Evolutionary conservation across 2,329 filamentous ascomycete species (phyloP), one percentile per base, ranked within the genome.

Genomic region (Sordariomycetes sp.): DNA sequence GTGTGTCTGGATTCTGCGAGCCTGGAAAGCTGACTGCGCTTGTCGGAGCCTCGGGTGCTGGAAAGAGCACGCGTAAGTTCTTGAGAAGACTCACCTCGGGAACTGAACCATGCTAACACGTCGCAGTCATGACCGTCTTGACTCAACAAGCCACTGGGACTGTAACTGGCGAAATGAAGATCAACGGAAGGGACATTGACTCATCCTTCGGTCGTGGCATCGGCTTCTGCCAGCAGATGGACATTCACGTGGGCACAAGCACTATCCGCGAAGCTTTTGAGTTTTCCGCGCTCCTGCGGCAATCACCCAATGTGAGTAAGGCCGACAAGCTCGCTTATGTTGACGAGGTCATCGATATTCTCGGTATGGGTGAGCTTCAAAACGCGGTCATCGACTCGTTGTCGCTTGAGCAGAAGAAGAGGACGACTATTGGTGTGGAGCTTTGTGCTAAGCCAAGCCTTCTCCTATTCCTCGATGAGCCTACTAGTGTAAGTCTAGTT

Each of bases 41-140:
- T 15, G 50, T 52, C 10, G 35, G 25, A 10, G 55, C 55, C 15
- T 57, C 55, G 8, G 45, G 53, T 17, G 17, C 25, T n/a, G 25
- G 45, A 10, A 28, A 25, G 22, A 50, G 45, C 45, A 50, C 45
- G 12, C 45, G 45, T 50, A 50, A 2, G 22, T 8, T 50, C n/a
- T 10, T n/a, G 12, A 1, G 6, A 20, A 24, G 6, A 10, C 20
- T 15, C 45, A 15, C 12, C 13, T 24, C n/a, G n/a, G 28, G 4
- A 3, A 17, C 12, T 6, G 35, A 8, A 12, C 20, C 22, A 42
- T 20, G 22, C 35, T 45, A 32, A 36, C 35, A 4, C 42, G 28
- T 17, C 28, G 17, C 24, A 59, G 58, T 59, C 17, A 45, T 59
- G 51, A 54, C 52, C 24, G 58, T 59, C 8, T 52, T 59, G 28